phyloP scores from a whole-genome alignment of 352 stramenopile genomes.

The Globisporangium spiculum region DNA sequence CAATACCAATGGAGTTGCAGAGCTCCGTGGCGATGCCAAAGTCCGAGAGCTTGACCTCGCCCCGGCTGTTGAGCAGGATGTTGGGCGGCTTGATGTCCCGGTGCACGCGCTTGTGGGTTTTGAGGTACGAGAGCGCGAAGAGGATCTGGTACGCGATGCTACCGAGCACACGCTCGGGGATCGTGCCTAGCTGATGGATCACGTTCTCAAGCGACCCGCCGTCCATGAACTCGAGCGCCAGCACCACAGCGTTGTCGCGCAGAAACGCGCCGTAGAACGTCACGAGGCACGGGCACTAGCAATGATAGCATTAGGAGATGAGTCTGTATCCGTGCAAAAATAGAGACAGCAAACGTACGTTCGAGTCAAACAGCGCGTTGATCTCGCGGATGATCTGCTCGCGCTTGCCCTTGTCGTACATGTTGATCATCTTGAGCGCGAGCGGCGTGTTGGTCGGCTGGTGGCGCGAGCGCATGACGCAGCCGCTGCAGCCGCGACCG shows the following conservation, averaged over 20 bases:
- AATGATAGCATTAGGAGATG: neutral
- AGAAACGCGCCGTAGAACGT: slow-evolving; percentile 91
- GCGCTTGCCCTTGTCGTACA: slow-evolving; percentile 84
- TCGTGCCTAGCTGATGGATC: slow-evolving; percentile 71
- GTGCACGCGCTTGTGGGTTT: slow-evolving; percentile 91
- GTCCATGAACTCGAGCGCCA: slow-evolving; percentile 94
- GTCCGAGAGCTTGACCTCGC: slow-evolving; percentile 95
- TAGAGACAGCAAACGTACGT: slow-evolving; percentile 24
- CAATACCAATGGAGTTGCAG: slow-evolving; percentile 75
- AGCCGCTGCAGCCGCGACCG: slow-evolving; percentile 66
- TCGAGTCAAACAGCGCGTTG: slow-evolving; percentile 81
- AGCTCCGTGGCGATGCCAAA: slow-evolving; percentile 93
- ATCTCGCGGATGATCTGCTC: slow-evolving; percentile 89
- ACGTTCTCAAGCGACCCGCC: slow-evolving; percentile 90
- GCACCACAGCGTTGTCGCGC: slow-evolving; percentile 83
- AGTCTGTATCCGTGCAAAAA: neutral
- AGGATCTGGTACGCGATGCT: slow-evolving; percentile 94
- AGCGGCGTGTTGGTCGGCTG: slow-evolving; percentile 71
- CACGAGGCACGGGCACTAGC: slow-evolving; percentile 74
- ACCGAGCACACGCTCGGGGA: slow-evolving; percentile 87
- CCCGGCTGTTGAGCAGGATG: slow-evolving; percentile 90
- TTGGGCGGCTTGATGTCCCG: slow-evolving; percentile 98
- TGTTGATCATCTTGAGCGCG: slow-evolving; percentile 88
- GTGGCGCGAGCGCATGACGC: slow-evolving; percentile 64
- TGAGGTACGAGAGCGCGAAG: slow-evolving; percentile 92